Evolutionary conservation across 768 basidiomycete genomes (phyloP).

Genomic region (Lactarius quietus): DNA sequence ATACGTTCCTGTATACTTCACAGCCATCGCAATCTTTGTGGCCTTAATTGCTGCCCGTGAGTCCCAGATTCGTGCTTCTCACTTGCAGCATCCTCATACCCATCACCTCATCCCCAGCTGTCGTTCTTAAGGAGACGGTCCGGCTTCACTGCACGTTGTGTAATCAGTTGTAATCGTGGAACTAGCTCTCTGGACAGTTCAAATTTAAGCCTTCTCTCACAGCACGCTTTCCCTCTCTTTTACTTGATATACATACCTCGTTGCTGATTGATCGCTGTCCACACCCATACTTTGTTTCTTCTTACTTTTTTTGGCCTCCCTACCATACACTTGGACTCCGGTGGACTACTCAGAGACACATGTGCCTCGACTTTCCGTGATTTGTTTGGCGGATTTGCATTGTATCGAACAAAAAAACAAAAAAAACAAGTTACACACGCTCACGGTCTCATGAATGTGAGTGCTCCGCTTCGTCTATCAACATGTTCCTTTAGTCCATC

Average conservation of each 20-base stretch:
- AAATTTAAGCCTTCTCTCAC: background rate
- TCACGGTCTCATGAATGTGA: background rate
- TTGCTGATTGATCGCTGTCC: constrained; percentile 15
- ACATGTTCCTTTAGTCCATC: no score
- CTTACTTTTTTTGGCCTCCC: background rate
- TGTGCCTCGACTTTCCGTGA: constrained; percentile 3
- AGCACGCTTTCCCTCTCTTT: background rate
- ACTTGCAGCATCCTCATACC: constrained; percentile 1
- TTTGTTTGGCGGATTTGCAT: constrained; percentile 13
- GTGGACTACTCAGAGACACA: constrained; percentile 17
- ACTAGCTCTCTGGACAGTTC: background rate
- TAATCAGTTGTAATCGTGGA: constrained; percentile 50
- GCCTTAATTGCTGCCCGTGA: constrained; percentile 76
- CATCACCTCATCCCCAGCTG: constrained; percentile 41
- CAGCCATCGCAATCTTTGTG: constrained; percentile 64
- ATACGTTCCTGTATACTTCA: constrained; percentile 75
- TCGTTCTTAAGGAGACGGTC: constrained; percentile 56
- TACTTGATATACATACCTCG: background rate
- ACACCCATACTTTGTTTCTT: background rate
- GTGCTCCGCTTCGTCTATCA: background rate
- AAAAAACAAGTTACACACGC: background rate
- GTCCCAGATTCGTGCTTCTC: constrained; percentile 31
- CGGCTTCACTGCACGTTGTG: constrained; percentile 65
- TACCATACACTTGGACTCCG: constrained; percentile 1
- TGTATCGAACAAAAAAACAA: background rate